Evolutionary conservation across 768 basidiomycete species (phyloP).

Genomic region (Russula sp.): DNA sequence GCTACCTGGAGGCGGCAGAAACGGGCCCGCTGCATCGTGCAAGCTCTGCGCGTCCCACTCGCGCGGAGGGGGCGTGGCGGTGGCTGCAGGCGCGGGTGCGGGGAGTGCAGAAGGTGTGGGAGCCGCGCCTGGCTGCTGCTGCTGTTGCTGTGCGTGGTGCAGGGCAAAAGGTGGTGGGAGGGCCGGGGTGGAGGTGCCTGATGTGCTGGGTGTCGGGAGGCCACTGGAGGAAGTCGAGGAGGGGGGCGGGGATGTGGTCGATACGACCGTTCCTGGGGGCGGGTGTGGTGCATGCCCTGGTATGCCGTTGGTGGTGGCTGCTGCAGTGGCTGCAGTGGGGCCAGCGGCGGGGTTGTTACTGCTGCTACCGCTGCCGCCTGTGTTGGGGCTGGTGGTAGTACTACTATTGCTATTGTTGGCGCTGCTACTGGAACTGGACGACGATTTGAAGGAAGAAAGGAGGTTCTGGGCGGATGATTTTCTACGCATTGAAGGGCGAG

Average conservation of each 20-base stretch:
- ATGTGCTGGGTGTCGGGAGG: conserved; percentile 23
- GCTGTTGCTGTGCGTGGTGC: neutral
- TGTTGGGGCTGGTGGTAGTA: neutral
- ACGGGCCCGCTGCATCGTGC: conserved; percentile 34
- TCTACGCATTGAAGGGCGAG: conserved; percentile 64
- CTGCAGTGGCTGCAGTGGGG: neutral
- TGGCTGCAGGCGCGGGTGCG: too few species aligned
- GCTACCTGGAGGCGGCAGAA: neutral
- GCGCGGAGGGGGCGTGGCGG: conserved; percentile 30
- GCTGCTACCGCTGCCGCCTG: neutral
- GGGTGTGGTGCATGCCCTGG: neutral
- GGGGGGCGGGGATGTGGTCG: conserved; percentile 1
- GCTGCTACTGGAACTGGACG: neutral
- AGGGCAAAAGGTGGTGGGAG: conserved; percentile 21
- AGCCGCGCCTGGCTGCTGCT: neutral
- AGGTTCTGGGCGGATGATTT: conserved; percentile 85
- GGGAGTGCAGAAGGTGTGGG: neutral
- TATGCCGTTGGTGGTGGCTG: neutral
- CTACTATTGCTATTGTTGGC: neutral
- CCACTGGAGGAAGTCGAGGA: conserved; percentile 21
- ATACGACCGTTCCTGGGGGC: neutral
- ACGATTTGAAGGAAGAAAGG: conserved; percentile 62
- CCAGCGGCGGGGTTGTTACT: neutral
- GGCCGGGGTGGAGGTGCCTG: conserved; percentile 25
- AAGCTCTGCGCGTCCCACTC: conserved; percentile 74